Conservation (phyloP, 495 filamentous ascomycete species). For the Podospora pseudoanserina region DNA sequence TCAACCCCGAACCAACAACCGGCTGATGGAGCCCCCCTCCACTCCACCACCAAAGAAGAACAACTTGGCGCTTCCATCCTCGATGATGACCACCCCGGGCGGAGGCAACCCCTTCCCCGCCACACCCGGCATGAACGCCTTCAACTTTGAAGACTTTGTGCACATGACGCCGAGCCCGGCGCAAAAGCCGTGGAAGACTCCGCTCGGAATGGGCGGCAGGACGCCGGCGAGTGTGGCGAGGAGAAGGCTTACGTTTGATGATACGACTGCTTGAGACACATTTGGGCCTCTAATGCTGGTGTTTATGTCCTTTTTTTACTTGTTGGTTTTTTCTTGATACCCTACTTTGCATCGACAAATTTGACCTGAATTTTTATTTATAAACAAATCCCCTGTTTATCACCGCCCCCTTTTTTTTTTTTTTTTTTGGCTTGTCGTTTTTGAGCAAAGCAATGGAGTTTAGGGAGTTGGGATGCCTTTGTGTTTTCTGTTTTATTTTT, state of each 20-base stretch:
- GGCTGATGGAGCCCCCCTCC: conserved; percentile 65
- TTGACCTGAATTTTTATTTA: background rate
- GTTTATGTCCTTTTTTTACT: conserved; percentile 4
- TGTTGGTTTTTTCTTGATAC: conserved; percentile 9
- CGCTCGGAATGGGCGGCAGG: conserved; percentile 36
- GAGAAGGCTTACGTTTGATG: conserved; percentile 47
- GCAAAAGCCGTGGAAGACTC: conserved; percentile 79
- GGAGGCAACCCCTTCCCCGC: conserved; percentile 58
- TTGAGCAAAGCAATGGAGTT: background rate
- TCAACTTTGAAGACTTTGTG: conserved; percentile 96
- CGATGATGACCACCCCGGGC: conserved; percentile 85
- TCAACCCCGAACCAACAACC: conserved; percentile 33
- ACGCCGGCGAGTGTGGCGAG: conserved; percentile 43
- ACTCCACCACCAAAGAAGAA: conserved; percentile 77
- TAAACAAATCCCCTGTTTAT: background rate
- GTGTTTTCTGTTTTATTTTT: background rate
- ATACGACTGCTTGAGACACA: conserved; percentile 22
- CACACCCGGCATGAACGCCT: conserved; percentile 59
- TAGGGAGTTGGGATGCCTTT: background rate
- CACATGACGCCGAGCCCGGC: conserved; percentile 95
- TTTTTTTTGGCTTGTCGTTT: background rate
- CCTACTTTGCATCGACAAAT: conserved; percentile 7
- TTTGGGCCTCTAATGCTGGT: conserved; percentile 1
- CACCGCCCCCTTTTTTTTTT: background rate
- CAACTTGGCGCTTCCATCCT: conserved; percentile 68